Base-by-base conservation (phyloP, 2,329 filamentous ascomycete species). In the Falciphora oryzae region DNA sequence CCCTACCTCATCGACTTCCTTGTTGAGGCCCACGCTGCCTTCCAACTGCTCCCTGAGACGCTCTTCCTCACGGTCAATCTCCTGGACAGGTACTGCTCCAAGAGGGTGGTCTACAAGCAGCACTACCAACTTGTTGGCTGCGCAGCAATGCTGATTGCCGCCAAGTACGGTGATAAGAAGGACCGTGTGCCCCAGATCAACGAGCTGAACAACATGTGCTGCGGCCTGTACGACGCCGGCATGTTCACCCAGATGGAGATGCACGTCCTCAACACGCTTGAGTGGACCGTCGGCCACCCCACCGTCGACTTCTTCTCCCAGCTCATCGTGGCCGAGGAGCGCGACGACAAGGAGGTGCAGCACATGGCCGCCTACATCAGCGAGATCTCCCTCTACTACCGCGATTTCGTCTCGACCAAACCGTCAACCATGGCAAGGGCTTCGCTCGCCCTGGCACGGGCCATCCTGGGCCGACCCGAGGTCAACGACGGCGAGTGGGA, bases 231-330 rank as follows among this genome's bases (percentile, higher is more conserved):
- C 79, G 95, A 99, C 73, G 93, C 97, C 62, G 94, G 97, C 80
- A 99, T 99, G 95, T 99, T 99, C 80, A 94, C 93, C 14, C 95
- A 99, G 78, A 99, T 99, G 95, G 95, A 99, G 81, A 98, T 96
- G 93, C 95, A 99, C 77, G 94, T 99, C 53, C 85, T 99, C 71
- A 96, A 97, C 79, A 99, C 95, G 1, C 85, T 99, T 66, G 92
- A 96, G 75, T 99, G 95, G 95, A 88, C 89, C 70, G 91, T 99
- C 70, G 95, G 95, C 64, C 94, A 98, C 79, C 93, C 95, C 1
- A 98, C 95, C 32, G 91, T 97, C 69, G 94, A 98, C 77, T 91
- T 90, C 75, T 99, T 97, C 79, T 85, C 96, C 60, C 91, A 97
- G 74, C 81, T 97, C 67, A 92, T 94, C 67, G 85, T 96, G 56